phyloP scores from a whole-genome alignment of 257 asterid species.

The Leptodermis oblonga region DNA sequence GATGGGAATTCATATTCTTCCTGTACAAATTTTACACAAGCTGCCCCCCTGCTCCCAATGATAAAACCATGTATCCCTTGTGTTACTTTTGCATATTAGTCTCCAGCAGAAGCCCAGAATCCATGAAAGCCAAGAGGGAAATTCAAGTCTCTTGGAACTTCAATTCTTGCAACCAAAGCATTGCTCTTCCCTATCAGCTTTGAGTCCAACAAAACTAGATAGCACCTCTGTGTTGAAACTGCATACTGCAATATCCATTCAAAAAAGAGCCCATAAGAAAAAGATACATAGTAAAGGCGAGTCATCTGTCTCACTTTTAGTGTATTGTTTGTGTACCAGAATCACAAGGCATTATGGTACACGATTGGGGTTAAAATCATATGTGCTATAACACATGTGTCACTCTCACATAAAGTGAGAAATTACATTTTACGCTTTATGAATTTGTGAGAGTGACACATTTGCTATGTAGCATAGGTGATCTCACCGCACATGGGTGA shows the following conservation, averaged over 20 bases:
- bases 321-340: too few species aligned
- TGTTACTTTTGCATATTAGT: not conserved
- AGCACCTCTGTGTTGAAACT: constrained; percentile 76
- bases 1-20: too few species aligned
- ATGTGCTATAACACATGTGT: too few species aligned
- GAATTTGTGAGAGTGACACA: too few species aligned
- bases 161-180: constrained; percentile 74
- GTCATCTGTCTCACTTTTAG: not conserved
- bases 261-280: not conserved
- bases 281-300: not conserved
- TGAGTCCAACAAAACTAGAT: constrained; percentile 71
- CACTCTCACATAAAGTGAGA: too few species aligned
- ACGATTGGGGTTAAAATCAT: too few species aligned
- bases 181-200: constrained; percentile 48
- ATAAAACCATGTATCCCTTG: not conserved
- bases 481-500: too few species aligned
- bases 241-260: constrained; percentile 61
- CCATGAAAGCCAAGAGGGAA: constrained; percentile 96
- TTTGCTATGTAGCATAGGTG: too few species aligned
- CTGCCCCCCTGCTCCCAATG: too few species aligned
- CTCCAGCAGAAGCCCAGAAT: constrained; percentile 57
- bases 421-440: too few species aligned
- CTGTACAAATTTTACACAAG: not conserved
- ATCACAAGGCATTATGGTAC: too few species aligned
- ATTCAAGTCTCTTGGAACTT: constrained; percentile 77